Conservation (phyloP, 805 yeast species). For the Teunomyces lycoperdinae region DNA sequence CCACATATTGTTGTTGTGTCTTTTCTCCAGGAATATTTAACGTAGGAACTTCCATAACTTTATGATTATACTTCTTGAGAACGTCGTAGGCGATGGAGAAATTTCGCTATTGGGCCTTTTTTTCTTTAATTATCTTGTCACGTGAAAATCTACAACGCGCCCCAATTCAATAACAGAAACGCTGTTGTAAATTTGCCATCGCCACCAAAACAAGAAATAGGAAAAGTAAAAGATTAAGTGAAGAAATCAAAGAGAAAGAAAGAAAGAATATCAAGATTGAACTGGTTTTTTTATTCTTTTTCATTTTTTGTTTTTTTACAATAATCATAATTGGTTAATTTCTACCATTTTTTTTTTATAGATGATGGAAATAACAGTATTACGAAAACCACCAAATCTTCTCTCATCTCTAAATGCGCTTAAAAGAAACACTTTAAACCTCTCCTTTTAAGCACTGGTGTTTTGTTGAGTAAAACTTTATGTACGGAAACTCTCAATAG, state of each 20-base stretch:
- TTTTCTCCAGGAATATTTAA: conserved; percentile 56
- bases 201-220: too few species aligned
- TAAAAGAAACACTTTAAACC: too few species aligned
- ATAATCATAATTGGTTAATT: too few species aligned
- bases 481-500: too few species aligned
- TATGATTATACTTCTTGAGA: conserved; percentile 15
- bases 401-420: too few species aligned
- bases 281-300: background rate
- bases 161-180: too few species aligned
- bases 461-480: background rate
- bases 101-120: background rate
- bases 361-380: too few species aligned
- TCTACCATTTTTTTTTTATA: too few species aligned
- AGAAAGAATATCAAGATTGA: background rate
- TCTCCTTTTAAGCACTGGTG: background rate
- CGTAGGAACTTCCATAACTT: conserved; percentile 51
- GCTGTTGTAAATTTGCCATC: background rate
- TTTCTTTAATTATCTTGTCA: background rate
- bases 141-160: conserved; percentile 2
- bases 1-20: conserved; percentile 18
- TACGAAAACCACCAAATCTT: background rate
- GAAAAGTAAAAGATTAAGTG: background rate
- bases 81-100: conserved; percentile 1
- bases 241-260: too few species aligned
- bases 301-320: too few species aligned